These are phyloP conservation scores for Paratinospora sagittata DNA, from an alignment of 164 flowering plant genomes.

Conservation along the genomic window DNA sequence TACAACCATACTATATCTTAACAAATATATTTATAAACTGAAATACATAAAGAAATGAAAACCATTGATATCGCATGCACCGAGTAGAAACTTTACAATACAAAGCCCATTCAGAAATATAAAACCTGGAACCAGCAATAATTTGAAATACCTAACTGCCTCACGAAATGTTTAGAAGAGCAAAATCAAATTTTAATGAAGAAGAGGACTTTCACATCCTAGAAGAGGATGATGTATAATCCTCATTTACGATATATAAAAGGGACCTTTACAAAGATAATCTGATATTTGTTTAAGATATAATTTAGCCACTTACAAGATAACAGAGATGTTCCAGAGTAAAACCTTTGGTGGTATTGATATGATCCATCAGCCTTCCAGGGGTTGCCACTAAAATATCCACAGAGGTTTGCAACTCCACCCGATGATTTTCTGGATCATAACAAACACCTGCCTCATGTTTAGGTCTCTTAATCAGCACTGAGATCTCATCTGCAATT, in stretches of 20 bases:
- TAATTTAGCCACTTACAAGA: slow-evolving; percentile 48
- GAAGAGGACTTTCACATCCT: not conserved
- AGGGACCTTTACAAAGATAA: too few species aligned
- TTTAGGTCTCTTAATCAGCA: slow-evolving; percentile 59
- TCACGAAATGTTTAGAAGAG: not conserved
- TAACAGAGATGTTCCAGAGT: slow-evolving; percentile 83
- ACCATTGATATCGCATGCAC: not conserved
- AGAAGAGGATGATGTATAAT: too few species aligned
- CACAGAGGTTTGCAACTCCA: slow-evolving; percentile 47
- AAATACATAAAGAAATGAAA: not conserved
- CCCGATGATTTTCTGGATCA: slow-evolving; percentile 50
- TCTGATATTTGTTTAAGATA: not conserved
- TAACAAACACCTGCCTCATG: slow-evolving; percentile 57
- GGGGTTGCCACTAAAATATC: slow-evolving; percentile 96
- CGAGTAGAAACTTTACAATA: too few species aligned
- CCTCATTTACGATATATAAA: not conserved
- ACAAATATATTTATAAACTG: not conserved
- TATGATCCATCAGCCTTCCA: slow-evolving; percentile 93
- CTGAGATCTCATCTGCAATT: slow-evolving; percentile 69
- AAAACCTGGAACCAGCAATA: not conserved
- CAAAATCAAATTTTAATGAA: not conserved
- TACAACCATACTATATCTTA: not conserved
- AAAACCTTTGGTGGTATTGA: slow-evolving; percentile 75
- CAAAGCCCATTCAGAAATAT: not conserved
- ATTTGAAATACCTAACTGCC: not conserved